phyloP scores from a whole-genome alignment of 1,139 yeast genomes.

The Geotrichum citri-aurantii region DNA sequence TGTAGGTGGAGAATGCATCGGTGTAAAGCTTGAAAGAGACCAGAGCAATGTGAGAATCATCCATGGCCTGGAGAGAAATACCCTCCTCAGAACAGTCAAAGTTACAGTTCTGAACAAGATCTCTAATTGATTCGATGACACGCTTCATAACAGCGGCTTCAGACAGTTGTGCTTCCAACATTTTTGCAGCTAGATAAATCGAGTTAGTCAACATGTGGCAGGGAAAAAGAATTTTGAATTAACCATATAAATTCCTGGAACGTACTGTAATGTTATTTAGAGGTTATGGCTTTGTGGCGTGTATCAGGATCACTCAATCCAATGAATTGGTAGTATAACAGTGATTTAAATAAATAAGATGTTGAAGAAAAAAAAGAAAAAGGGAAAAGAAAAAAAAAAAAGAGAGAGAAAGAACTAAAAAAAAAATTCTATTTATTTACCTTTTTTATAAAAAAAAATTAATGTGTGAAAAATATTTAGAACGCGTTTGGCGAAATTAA shows the following conservation, averaged over 20 bases:
- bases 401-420: background rate
- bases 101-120: constrained; percentile 89
- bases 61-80: constrained; percentile 94
- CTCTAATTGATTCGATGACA: constrained; percentile 81
- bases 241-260: background rate
- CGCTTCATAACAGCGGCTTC: constrained; percentile 89
- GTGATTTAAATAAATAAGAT: background rate
- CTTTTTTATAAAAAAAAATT: background rate
- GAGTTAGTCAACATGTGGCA: background rate
- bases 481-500: background rate
- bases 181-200: constrained; percentile 30
- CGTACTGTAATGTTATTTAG: background rate
- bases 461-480: background rate
- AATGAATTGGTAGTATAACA: background rate
- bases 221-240: background rate
- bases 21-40: constrained; percentile 84
- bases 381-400: background rate
- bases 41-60: constrained; percentile 90
- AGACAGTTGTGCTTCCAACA: constrained; percentile 97
- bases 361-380: background rate
- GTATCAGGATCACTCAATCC: background rate
- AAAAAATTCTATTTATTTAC: background rate
- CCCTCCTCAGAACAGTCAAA: constrained; percentile 95
- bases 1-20: constrained; percentile 85
- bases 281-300: background rate